phyloP scores from a whole-genome alignment of 1,284 basidiomycete species.

The Takashimella tepidaria region DNA sequence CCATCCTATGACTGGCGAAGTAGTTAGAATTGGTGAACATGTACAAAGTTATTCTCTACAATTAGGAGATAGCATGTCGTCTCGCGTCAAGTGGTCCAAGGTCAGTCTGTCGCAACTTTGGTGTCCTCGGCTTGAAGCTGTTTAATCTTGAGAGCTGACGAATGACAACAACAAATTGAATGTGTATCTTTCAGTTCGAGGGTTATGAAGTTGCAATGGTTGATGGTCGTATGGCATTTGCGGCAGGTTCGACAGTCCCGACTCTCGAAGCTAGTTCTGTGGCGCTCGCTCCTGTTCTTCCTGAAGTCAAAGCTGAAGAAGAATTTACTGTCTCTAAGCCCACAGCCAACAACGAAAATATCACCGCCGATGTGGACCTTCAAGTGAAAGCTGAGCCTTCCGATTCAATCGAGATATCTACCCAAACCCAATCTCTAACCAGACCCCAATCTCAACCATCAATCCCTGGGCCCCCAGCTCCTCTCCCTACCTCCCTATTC shows the following conservation, averaged over 20 bases:
- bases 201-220: conserved; percentile 94
- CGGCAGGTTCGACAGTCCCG: conserved; percentile 66
- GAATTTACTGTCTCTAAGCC: background rate
- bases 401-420: conserved; percentile 20
- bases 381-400: conserved; percentile 12
- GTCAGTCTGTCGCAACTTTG: conserved; percentile 53
- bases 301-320: conserved; percentile 13
- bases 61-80: conserved; percentile 80
- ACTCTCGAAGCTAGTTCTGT: conserved; percentile 55
- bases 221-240: conserved; percentile 72
- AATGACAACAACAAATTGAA: background rate
- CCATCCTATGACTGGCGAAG: conserved; percentile 67
- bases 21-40: conserved; percentile 86
- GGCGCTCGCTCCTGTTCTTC: conserved; percentile 51
- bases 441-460: too few relatives aligned
- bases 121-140: background rate
- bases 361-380: background rate
- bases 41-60: conserved; percentile 91
- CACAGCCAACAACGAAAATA: background rate
- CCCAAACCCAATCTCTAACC: conserved; percentile 23
- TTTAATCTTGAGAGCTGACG: background rate
- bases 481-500: conserved; percentile 80
- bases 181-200: conserved; percentile 83
- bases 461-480: conserved; percentile 57
- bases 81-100: conserved; percentile 76